Conservation (phyloP, 176 grass and related monocot genomes). For the Tillandsia fasciculata region DNA sequence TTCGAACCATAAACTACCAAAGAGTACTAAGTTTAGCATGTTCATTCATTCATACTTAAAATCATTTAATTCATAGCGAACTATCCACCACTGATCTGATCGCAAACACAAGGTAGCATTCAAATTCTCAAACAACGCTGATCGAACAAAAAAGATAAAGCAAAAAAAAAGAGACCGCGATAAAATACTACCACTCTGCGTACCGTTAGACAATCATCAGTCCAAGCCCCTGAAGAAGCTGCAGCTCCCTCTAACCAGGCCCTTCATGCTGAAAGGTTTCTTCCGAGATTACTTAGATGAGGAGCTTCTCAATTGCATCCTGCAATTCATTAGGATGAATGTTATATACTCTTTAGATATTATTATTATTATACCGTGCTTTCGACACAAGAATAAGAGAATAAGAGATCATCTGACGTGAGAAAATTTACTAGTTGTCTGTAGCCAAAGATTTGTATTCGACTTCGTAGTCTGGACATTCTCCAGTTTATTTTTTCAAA, state of each 20-base stretch:
- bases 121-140: neutral
- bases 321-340: conserved; percentile 12
- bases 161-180: conserved; percentile 23
- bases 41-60: no score
- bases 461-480: no score
- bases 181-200: neutral
- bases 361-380: neutral
- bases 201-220: conserved; percentile 50
- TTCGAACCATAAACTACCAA: no score
- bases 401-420: neutral
- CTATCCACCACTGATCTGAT: neutral
- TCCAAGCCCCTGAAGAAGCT: conserved; percentile 79
- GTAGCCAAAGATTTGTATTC: no score
- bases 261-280: conserved; percentile 65
- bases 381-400: neutral
- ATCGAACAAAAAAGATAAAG: neutral
- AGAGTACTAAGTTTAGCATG: no score
- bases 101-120: neutral
- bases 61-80: no score
- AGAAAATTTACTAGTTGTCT: neutral
- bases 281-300: conserved; percentile 44
- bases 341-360: neutral
- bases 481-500: no score
- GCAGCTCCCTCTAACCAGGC: conserved; percentile 25
- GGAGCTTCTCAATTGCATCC: conserved; percentile 83